Conservation (phyloP, 1,284 basidiomycete species). For the Phaffia rhodozyma region DNA sequence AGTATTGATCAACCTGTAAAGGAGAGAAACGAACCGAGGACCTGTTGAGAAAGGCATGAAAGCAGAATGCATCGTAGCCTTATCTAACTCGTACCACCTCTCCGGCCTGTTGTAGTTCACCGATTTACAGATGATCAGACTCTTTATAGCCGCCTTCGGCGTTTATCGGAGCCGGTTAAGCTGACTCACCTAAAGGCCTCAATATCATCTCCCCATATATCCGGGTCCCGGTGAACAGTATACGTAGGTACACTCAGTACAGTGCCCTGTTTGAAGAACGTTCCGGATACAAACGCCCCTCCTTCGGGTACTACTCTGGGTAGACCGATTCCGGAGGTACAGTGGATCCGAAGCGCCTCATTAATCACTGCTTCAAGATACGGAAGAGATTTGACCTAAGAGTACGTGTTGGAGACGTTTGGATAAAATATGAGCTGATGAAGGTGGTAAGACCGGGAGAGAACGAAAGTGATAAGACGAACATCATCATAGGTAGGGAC, state of each 20-base stretch:
- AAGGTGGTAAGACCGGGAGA: neutral
- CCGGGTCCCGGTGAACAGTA: constrained; percentile 59
- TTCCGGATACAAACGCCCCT: constrained; percentile 46
- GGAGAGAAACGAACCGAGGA: constrained; percentile 43
- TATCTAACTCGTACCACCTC: constrained; percentile 50
- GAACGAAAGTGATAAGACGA: neutral
- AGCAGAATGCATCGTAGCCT: constrained; percentile 48
- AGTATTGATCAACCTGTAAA: no score
- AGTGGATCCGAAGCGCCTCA: constrained; percentile 68
- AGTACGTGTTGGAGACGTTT: constrained; percentile 44
- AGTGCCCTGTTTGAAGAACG: constrained; percentile 57
- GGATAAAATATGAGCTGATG: neutral
- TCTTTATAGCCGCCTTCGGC: no score
- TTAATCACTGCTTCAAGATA: constrained; percentile 72
- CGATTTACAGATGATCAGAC: no score
- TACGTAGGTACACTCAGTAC: constrained; percentile 62
- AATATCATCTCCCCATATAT: constrained; percentile 65
- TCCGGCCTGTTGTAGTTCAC: constrained; percentile 27
- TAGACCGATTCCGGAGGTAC: constrained; percentile 60
- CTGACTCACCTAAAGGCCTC: constrained; percentile 54
- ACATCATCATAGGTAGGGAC: constrained; percentile 26
- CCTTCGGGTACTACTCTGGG: constrained; percentile 62
- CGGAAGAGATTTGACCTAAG: constrained; percentile 54
- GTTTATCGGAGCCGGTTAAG: neutral
- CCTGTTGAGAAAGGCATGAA: constrained; percentile 61